Evolutionary conservation across 2,329 filamentous ascomycete genomes (phyloP), one percentile per base, ranked within the genome.

Genomic region (Cordyceps javanica): DNA sequence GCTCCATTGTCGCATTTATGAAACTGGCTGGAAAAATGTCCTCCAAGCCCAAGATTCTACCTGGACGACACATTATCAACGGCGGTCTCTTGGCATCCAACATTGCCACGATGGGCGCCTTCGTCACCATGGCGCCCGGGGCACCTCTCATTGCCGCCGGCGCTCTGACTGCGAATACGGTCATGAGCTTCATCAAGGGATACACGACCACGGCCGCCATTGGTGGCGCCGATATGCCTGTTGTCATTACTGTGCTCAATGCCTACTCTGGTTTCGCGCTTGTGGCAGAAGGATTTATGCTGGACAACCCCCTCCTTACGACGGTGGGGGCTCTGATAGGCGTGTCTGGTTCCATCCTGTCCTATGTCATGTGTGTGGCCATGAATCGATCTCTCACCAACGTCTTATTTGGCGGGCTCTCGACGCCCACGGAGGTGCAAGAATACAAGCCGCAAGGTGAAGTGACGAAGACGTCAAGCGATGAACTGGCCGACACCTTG

Each of bases 361-460:
- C 90, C 0, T 93, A 93, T 70, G 89, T 94, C 63, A 85, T 83
- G 80, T 96, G 91, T 63, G 86, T 92, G 4, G 91, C 90, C 19
- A 96, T 96, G 91, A 96, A 96, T 63, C 82, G 91, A 13, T 91
- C 88, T 0, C 78, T 96, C n/a, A 88, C 87, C 2, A 96, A 96
- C 62, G 91, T 96, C 0, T 76, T 96, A 0, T 96, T 96, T 62
- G 91, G 91, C 16, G 91, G 91, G 21, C 14, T 69, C 5, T 62
- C 59, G 13, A 26, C 86, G 0, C 81, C 86, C 0, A 75, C 81
- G 0, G 77, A 82, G 26, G 75, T 77, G 1, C 65, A 72, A 53
- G 83, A 90, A 61, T 86, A 83, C 67, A 89, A 92, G 72, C 87
- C 93, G 10, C 88, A 94, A 67, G 91, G 91, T 3, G 80, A 87